A percentile compares a stretch with the other conserved stretches of the same genome.
Conservation (phyloP, 495 filamentous ascomycete species). For the Aspergillus nidulans region DNA sequence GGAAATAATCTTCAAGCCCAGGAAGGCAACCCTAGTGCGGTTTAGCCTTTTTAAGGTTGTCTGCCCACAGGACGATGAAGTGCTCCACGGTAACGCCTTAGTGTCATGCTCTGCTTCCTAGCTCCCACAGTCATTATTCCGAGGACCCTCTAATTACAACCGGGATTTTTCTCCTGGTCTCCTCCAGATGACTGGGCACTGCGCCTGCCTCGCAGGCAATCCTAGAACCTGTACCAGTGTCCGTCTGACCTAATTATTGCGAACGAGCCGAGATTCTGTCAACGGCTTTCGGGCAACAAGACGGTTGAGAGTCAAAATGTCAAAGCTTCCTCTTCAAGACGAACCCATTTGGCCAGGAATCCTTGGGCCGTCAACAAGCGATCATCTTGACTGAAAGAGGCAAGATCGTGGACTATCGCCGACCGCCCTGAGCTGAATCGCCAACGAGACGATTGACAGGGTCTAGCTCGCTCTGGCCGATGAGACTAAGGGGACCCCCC, state of each 20-base stretch:
- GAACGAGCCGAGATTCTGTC: not conserved
- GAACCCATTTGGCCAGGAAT: not conserved
- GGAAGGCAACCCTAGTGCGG: slow-evolving; percentile 1
- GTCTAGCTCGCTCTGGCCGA: slow-evolving; percentile 8
- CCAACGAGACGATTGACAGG: slow-evolving; percentile 11
- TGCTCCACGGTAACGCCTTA: slow-evolving; percentile 5
- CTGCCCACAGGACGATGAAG: slow-evolving; percentile 10
- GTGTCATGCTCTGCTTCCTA: not conserved
- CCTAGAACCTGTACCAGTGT: not conserved
- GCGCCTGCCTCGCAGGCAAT: slow-evolving; percentile 10
- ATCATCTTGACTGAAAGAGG: slow-evolving; percentile 5
- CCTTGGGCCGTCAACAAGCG: not conserved
- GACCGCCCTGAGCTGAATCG: slow-evolving; percentile 3
- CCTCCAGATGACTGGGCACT: not conserved
- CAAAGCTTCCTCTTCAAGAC: not conserved
- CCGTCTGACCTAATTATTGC: not conserved
- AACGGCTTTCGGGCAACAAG: not conserved
- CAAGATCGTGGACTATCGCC: slow-evolving; percentile 10
- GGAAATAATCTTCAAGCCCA: slow-evolving; percentile 5
- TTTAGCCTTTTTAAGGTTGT: slow-evolving; percentile 18
- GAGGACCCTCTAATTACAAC: not conserved
- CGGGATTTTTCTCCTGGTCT: not conserved
- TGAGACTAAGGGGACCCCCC: not conserved
- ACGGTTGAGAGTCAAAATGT: not conserved
- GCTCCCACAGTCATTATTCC: not conserved